Evolutionary conservation across 163 green algal species (phyloP), one percentile per base, ranked within the genome.

Genomic region (Coccomyxa subellipsoidea): DNA sequence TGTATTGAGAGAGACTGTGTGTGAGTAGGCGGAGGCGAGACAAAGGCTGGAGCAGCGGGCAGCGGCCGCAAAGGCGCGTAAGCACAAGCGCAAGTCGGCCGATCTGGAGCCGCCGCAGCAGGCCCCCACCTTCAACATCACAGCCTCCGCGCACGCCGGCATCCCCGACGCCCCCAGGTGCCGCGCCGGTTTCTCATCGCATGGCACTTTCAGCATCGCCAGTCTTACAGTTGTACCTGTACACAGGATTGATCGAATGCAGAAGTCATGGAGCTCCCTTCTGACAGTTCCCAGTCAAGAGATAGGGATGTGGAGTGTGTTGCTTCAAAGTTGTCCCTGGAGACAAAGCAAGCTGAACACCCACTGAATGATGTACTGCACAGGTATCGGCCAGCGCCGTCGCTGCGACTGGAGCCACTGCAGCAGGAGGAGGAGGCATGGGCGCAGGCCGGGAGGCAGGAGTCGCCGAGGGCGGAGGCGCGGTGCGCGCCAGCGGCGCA

Each of bases 61-160:
- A 23, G 4, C 66, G 66, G 66, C 66, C 21, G 32, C 23, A n/a
- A 77, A 77, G 70, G 8, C 40, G 70, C 70, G 70, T 9, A 38
- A 34, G 70, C 70, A 47, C 32, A 77, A 77, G 70, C 70, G 70
- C 70, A 77, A 77, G 70, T 47, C 32, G 18, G 70, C 70, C 31
- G 70, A 77, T 8, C 32, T 77, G 70, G 70, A 77, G 70, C 70
- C 70, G 66, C 29, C 27, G 66, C 29, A 32, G 27, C 66, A 18
- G 3, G 66, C 66, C 29, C 18, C 66, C 2, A 18, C n/a, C 2
- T 73, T 73, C 66, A 73, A n/a, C 66, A 18, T 73, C 66, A 73
- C 66, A 27, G 66, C 66, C 66, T 34, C 18, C 66, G 66, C 66
- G 4, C 66, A 73, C n/a, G 27, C 66, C 29, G 8, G 10, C 27